phyloP scores from a whole-genome alignment of 306 rosid genomes.

The Cucurbita ficifolia region DNA sequence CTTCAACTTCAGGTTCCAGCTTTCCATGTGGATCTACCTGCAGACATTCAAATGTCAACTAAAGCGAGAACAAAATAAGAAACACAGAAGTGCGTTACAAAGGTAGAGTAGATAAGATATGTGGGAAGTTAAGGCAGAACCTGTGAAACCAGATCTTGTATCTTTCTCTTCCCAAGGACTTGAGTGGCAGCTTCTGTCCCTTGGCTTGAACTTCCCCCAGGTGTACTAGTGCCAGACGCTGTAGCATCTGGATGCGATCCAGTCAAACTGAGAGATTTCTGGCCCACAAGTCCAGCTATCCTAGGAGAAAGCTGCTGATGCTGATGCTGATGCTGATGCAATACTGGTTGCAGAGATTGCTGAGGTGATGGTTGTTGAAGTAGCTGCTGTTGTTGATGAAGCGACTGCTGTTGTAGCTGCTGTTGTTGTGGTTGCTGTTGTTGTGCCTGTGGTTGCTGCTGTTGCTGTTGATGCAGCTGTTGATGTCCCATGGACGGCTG shows the following conservation, averaged over 20 bases:
- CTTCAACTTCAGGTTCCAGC: conserved; percentile 82
- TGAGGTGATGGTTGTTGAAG: conserved; percentile 41
- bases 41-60: conserved; percentile 10
- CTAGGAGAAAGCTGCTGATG: conserved; percentile 80
- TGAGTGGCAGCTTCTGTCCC: conserved; percentile 97
- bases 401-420: conserved; percentile 21
- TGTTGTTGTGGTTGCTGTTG: conserved; percentile 41
- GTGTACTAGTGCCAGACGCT: conserved; percentile 89
- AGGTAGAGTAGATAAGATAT: background rate
- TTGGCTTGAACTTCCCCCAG: conserved; percentile 99
- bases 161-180: conserved; percentile 97
- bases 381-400: conserved; percentile 44
- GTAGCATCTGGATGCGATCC: conserved; percentile 99
- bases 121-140: conserved; percentile 20
- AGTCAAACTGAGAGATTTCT: conserved; percentile 85
- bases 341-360: conserved; percentile 52
- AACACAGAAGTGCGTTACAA: background rate
- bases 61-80: background rate
- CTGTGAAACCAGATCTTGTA: conserved; percentile 96
- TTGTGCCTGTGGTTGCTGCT: conserved; percentile 12
- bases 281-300: conserved; percentile 61
- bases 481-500: conserved; percentile 61
- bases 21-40: conserved; percentile 84
- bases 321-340: conserved; percentile 34
- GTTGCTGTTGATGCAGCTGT: conserved; percentile 59